phyloP scores from a whole-genome alignment of 2,329 filamentous ascomycete genomes.

The Erysiphe neolycopersici region DNA sequence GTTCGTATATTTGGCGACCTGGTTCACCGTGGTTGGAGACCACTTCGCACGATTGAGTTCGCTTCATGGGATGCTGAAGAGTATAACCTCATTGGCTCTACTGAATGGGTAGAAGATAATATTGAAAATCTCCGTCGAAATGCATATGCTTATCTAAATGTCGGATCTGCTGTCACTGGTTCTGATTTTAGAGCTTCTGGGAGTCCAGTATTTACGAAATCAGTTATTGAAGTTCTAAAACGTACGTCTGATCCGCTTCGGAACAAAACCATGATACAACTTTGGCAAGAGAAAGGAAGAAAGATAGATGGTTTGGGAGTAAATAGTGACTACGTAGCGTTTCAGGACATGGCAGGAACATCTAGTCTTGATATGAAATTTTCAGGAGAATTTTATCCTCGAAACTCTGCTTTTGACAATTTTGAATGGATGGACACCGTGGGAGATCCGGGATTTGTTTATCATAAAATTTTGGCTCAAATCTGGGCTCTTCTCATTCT shows the following conservation, averaged over 20 bases:
- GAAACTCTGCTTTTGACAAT: slow-evolving; percentile 70
- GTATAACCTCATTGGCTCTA: slow-evolving; percentile 84
- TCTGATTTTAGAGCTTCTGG: slow-evolving; percentile 49
- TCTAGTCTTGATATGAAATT: slow-evolving; percentile 75
- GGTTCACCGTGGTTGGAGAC: slow-evolving; percentile 54
- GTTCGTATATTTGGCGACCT: slow-evolving; percentile 64
- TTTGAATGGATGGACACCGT: slow-evolving; percentile 62
- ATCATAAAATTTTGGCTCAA: slow-evolving; percentile 56
- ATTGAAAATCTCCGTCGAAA: slow-evolving; percentile 44
- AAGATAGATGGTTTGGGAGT: slow-evolving; percentile 43
- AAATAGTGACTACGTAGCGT: slow-evolving; percentile 64
- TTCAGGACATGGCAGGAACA: slow-evolving; percentile 73
- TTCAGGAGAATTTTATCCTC: slow-evolving; percentile 33
- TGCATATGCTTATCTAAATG: slow-evolving; percentile 71
- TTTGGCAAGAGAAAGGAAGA: slow-evolving; percentile 43
- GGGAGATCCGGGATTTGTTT: slow-evolving; percentile 58
- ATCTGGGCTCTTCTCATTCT: slow-evolving; percentile 61
- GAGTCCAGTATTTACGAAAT: slow-evolving; percentile 51
- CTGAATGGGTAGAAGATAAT: slow-evolving; percentile 78
- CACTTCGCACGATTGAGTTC: slow-evolving; percentile 84
- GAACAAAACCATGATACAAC: slow-evolving; percentile 44
- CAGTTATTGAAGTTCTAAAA: slow-evolving; percentile 45
- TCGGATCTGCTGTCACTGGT: slow-evolving; percentile 61
- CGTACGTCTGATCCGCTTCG: slow-evolving; percentile 44
- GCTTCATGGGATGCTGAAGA: slow-evolving; percentile 88